Percentiles rank a stretch among this genome's conserved stretches.
phyloP scores from a whole-genome alignment of 2,329 filamentous ascomycete species.

The Thyridium curvatum region DNA sequence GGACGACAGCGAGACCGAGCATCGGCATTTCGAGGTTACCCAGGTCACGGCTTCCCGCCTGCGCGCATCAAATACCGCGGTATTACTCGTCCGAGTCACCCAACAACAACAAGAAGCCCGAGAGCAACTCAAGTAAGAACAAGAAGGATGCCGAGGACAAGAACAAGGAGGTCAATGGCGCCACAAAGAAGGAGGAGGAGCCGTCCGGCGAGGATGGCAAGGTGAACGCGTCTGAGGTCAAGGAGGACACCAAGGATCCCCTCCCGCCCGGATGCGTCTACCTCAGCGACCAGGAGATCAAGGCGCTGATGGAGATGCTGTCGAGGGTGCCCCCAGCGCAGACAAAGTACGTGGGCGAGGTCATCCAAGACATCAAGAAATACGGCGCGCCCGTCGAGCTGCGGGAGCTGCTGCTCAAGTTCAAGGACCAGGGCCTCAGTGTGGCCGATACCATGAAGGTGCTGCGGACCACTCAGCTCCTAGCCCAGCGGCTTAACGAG shows the following conservation, averaged over 20 bases:
- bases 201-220: not conserved
- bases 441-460: conserved; percentile 52
- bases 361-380: conserved; percentile 56
- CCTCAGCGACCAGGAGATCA: conserved; percentile 36
- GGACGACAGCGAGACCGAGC: conserved; percentile 13
- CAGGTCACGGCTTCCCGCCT: conserved; percentile 8
- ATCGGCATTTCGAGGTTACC: conserved; percentile 11
- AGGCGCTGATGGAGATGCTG: conserved; percentile 53
- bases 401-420: conserved; percentile 47
- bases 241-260: conserved; percentile 4
- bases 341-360: conserved; percentile 49
- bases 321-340: conserved; percentile 59
- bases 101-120: conserved; percentile 2
- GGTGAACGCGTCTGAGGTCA: not conserved
- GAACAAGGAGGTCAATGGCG: too few relatives aligned
- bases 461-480: conserved; percentile 47
- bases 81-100: conserved; percentile 15
- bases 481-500: conserved; percentile 37
- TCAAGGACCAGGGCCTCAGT: conserved; percentile 44
- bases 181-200: not conserved
- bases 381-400: conserved; percentile 67
- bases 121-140: conserved; percentile 8
- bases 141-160: conserved; percentile 1
- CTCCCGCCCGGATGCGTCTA: conserved; percentile 41
- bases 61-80: conserved; percentile 11